Evolutionary conservation across 2,329 filamentous ascomycete species (phyloP).

Genomic region (Magnaporthiopsis rhizophila): DNA sequence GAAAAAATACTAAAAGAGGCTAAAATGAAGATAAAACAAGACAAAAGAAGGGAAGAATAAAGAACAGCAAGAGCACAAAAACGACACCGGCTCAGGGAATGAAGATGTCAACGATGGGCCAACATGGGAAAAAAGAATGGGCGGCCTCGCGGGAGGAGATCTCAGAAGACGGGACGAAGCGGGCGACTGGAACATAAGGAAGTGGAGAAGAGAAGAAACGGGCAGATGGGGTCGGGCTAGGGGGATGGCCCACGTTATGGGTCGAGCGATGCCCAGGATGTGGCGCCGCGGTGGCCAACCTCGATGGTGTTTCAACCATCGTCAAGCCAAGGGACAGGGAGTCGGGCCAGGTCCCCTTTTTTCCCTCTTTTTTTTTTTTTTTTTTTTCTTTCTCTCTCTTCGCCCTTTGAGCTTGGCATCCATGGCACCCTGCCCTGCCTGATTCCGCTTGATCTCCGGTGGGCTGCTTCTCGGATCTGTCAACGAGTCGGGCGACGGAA

Average conservation of each 20-base stretch:
- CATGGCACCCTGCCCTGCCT: background rate
- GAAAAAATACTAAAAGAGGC: background rate
- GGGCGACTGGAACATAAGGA: slow-evolving; percentile 1
- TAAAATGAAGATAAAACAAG: background rate
- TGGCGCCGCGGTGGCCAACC: background rate
- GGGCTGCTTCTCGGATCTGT: background rate
- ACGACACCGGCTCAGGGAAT: background rate
- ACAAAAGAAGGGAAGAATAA: slow-evolving; percentile 1
- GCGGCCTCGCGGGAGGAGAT: slow-evolving; percentile 5
- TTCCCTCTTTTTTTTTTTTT: too few species aligned
- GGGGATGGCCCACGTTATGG: background rate
- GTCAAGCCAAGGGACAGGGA: background rate
- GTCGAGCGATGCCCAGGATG: background rate
- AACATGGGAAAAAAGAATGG: slow-evolving; percentile 8
- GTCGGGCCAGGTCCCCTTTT: background rate
- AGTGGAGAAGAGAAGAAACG: slow-evolving; percentile 2
- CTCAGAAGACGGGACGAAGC: slow-evolving; percentile 4
- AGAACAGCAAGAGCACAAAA: background rate
- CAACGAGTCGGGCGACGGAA: background rate
- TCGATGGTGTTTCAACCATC: background rate
- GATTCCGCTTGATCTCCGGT: background rate
- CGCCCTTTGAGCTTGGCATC: too few species aligned
- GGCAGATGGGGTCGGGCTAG: background rate
- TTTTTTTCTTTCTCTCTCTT: background rate
- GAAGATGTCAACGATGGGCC: slow-evolving; percentile 1